phyloP scores from a whole-genome alignment of 208 protist genomes.

The Trypanosoma mega region DNA sequence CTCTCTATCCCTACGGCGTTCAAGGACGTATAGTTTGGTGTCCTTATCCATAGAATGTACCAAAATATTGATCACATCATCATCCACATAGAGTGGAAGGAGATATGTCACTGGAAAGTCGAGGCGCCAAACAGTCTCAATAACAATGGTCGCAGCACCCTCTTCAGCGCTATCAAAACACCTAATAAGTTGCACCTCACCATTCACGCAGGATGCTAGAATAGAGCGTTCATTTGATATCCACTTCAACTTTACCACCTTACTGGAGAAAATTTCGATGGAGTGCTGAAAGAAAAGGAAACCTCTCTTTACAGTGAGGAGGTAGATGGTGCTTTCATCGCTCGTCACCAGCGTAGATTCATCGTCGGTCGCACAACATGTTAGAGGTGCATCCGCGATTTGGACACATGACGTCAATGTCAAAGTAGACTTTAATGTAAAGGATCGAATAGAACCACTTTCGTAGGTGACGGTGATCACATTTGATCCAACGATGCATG shows the following conservation, averaged over 20 bases:
- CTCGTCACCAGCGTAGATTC: constrained; percentile 18
- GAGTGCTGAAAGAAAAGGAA: constrained; percentile 1
- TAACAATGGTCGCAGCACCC: constrained; percentile 26
- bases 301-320: constrained; percentile 12
- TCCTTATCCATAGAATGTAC: constrained; percentile 81
- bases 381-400: constrained; percentile 14
- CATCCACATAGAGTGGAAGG: constrained; percentile 42
- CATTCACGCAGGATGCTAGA: constrained; percentile 54
- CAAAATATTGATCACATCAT: constrained; percentile 64
- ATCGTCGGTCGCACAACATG: constrained; percentile 15
- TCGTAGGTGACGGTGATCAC: constrained; percentile 19
- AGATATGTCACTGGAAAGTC: constrained; percentile 73
- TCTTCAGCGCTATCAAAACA: constrained; percentile 28
- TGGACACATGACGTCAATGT: constrained; percentile 16
- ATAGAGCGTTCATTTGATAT: constrained; percentile 30
- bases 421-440: constrained; percentile 4
- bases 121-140: constrained; percentile 66
- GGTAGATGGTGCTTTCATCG: constrained; percentile 20
- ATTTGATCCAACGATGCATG: constrained; percentile 11
- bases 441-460: constrained; percentile 22
- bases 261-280: constrained; percentile 16
- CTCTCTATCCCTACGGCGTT: constrained; percentile 61
- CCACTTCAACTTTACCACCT: constrained; percentile 30
- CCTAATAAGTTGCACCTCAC: constrained; percentile 56
- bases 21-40: constrained; percentile 80